Base-by-base conservation (phyloP, 2,329 filamentous ascomycete genomes). In the Alternaria solani region DNA sequence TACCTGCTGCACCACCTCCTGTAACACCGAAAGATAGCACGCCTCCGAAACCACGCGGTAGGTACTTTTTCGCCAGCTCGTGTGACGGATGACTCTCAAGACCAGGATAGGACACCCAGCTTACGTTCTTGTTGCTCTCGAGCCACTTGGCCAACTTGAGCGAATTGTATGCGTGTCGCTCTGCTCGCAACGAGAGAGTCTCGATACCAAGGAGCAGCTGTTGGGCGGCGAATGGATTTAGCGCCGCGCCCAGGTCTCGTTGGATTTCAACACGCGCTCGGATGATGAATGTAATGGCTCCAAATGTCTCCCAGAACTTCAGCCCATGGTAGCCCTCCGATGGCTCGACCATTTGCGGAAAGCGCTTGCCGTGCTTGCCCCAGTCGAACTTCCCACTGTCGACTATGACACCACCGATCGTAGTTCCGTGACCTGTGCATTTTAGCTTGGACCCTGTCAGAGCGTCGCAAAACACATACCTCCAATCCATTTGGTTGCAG, bases 401-500 rank as follows among this genome's bases (percentile, higher is more conserved):
- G 65, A 97, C 84, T 34, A 97, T 86, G 43, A 97, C 86, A 62
- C 94, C 94, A 59, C 86, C 94, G 67, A 97, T 91, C 26, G 94
- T 97, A 41, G 94, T 96, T 62, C 94, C 94, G 79, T 98, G 94
- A 42, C 69, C 69, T 68, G 20, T 16, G 49, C 32, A 20, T 36
- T 32, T 14, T 4, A 52, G 30, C 20, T 12, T 52, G 16, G 9
- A 25, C 11, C 20, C 16, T 30, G 12, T 0, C 23, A 28, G 11
- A 12, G 23, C 26, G 7, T 14, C 0, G n/a, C 2, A 18, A 42
- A 42, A 11, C 18, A 4, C 20, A 23, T 61, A 63, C 94, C 94
- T 58, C 94, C 94, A 64, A 98, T 97, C 94, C 94, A 97, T 81
- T 97, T 97, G 59, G 94, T 97, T 11, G 93, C 93, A 39, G 91